Conservation (phyloP, 73 alveolate species). For the Paramecium pentaurelia region DNA sequence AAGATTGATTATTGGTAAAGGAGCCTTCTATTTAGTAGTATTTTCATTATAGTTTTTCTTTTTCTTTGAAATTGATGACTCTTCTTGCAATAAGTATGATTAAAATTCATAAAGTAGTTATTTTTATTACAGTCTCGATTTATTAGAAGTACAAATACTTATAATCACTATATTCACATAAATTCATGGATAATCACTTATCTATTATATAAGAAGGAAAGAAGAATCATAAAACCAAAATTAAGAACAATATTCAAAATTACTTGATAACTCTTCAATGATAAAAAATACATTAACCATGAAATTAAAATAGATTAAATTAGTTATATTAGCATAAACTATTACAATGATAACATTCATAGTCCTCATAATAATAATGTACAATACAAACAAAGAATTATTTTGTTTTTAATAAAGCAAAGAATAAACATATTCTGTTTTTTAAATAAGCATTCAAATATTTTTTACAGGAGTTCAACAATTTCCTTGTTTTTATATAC, state of each 20-base stretch:
- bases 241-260: neutral
- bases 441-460: neutral
- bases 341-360: conserved; percentile 9
- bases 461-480: neutral
- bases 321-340: neutral
- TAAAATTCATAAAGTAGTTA: neutral
- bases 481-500: neutral
- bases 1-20: neutral
- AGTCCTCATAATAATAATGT: neutral
- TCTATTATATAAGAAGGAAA: neutral
- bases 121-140: neutral
- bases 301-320: neutral
- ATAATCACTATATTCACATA: neutral
- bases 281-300: neutral
- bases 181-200: neutral
- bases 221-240: neutral
- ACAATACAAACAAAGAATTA: neutral
- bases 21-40: neutral
- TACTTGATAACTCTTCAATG: neutral
- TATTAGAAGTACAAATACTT: neutral
- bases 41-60: neutral
- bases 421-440: neutral
- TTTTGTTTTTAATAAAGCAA: neutral
- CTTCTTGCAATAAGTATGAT: neutral
- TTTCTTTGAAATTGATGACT: neutral